Base-by-base conservation (phyloP, 1,284 basidiomycete species). In the Agaricales sp. region DNA sequence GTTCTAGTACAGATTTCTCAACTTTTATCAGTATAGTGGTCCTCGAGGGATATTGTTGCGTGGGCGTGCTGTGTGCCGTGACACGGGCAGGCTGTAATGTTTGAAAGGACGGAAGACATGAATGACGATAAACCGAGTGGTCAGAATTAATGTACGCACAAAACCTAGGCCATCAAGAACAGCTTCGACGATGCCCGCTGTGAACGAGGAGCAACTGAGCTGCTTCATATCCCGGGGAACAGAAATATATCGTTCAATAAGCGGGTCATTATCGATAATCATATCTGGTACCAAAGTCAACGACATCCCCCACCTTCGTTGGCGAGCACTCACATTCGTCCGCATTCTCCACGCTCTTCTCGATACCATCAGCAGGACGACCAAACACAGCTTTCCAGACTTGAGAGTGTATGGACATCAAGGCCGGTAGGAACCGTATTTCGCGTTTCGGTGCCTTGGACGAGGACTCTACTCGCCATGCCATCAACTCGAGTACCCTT, bases 241-340 rank as follows among this genome's bases (percentile, higher is more conserved):
- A 16, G 92, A 92, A 53, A 99, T 92, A 58, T 89, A 76, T 55
- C 89, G 81, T 50, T 96, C 93, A 55, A 98, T 77, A 18, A 87
- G 78, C 11, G 96, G 94, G 61, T 92, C 86, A 62, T 99, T 98
- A 71, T 96, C 90, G 52, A 95, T 89, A 55, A 99, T 92, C 96
- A 99, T 98, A 67, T 98, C 93, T 95, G 59, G n/a, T 52, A 49
- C 11, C 37, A 43, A 25, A 45, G 37, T 48, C 39, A 48, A 51
- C 50, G 43, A 43, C 41, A 50, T 24, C 24, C 24, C 20, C 18
- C 18, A 38, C 21, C 24, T 48, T 46, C 6, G 49, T 16, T 25
- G 53, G 46, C 47, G 30, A 45, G 26, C 37, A 47, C 85, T 53
- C 57, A 89, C 92, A 99, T 72, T 99, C 95, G 62, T 98, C 94